Conservation (phyloP, 1,139 yeast genomes). For the Yamadazyma sp. region DNA sequence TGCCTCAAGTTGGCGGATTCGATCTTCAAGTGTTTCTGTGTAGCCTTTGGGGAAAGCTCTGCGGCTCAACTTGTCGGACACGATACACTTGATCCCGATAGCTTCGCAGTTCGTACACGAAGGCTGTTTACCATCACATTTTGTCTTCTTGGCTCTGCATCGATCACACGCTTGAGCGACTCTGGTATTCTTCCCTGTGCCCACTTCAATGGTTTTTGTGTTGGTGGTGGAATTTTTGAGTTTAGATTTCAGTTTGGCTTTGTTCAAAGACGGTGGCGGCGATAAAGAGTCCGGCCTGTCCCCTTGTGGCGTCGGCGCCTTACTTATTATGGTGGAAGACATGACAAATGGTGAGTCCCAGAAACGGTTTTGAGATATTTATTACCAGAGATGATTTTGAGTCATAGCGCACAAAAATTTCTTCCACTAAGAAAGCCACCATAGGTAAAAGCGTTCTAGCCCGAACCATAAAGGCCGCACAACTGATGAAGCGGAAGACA, state of each 20-base stretch:
- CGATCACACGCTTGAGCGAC: slow-evolving; percentile 88
- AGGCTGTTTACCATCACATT: slow-evolving; percentile 68
- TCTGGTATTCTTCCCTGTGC: slow-evolving; percentile 56
- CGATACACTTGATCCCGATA: slow-evolving; percentile 46
- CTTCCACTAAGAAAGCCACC: slow-evolving; percentile 6
- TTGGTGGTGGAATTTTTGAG: slow-evolving; percentile 21
- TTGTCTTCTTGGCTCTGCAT: slow-evolving; percentile 77
- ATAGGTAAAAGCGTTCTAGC: slow-evolving; percentile 9
- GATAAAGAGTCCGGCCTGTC: background rate
- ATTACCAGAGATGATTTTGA: slow-evolving; percentile 6
- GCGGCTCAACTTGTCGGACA: slow-evolving; percentile 45
- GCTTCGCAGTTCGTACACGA: slow-evolving; percentile 43
- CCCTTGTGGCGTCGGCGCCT: slow-evolving; percentile 1
- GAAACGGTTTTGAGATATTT: too few species aligned
- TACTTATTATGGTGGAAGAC: background rate
- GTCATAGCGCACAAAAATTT: slow-evolving; percentile 5
- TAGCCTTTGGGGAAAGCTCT: slow-evolving; percentile 52
- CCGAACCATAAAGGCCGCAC: background rate
- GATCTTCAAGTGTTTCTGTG: slow-evolving; percentile 47
- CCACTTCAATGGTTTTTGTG: slow-evolving; percentile 62
- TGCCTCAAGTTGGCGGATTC: slow-evolving; percentile 45
- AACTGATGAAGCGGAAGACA: slow-evolving; percentile 8
- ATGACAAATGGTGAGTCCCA: background rate
- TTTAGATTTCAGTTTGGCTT: slow-evolving; percentile 11
- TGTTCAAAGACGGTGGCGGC: background rate